phyloP scores from a whole-genome alignment of 768 basidiomycete genomes.

The Mycena chlorophos region DNA sequence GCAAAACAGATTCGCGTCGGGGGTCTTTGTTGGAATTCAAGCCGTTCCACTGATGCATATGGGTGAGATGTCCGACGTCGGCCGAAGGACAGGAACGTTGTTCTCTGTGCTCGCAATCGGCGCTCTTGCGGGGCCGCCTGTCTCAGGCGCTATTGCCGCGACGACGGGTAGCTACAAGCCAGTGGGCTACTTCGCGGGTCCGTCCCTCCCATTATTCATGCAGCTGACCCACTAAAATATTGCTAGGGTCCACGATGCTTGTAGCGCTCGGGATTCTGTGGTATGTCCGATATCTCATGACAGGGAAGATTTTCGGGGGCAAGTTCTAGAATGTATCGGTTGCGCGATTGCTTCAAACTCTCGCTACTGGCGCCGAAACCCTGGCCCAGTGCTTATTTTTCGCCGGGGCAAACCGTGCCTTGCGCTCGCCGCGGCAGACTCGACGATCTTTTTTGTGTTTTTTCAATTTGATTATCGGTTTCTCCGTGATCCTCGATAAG shows the following conservation, averaged over 20 bases:
- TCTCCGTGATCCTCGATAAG: too few species aligned
- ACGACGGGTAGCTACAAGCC: constrained; percentile 52
- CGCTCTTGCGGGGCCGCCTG: constrained; percentile 68
- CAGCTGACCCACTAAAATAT: background rate
- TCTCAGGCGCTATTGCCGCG: constrained; percentile 66
- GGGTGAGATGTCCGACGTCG: constrained; percentile 61
- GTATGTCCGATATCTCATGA: constrained; percentile 18
- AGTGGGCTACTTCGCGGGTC: constrained; percentile 60
- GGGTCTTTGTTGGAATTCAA: constrained; percentile 60
- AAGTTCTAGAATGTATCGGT: too few species aligned
- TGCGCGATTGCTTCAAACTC: too few species aligned
- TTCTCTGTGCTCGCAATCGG: constrained; percentile 61
- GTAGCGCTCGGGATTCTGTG: constrained; percentile 11
- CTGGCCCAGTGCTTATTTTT: too few species aligned
- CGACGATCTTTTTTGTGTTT: too few species aligned
- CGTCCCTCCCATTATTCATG: background rate
- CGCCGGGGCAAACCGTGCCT: too few species aligned
- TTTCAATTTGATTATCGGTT: too few species aligned
- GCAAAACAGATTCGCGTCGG: constrained; percentile 49
- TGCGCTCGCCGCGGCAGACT: too few species aligned
- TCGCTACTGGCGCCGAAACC: too few species aligned
- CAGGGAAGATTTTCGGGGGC: constrained; percentile 12
- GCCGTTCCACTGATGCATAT: constrained; percentile 59
- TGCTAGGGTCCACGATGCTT: constrained; percentile 9
- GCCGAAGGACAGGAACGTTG: constrained; percentile 64